phyloP scores from a whole-genome alignment of 805 yeast species.

The Kazachstania viticola region DNA sequence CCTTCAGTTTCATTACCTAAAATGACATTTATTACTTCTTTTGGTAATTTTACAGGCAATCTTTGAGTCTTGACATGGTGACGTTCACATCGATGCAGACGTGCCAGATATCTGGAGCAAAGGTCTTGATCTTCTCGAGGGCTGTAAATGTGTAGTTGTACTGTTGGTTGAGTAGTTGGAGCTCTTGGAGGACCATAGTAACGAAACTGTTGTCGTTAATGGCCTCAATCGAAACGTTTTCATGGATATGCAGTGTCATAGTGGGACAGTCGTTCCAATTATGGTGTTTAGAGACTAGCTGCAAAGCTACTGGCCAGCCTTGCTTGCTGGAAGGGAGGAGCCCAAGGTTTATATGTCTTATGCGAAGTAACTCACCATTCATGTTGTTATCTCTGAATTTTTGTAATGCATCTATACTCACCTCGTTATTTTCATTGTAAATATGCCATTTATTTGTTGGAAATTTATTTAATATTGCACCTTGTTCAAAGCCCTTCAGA shows the following conservation, averaged over 20 bases:
- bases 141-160: slow-evolving; percentile 20
- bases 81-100: slow-evolving; percentile 40
- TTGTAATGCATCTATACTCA: slow-evolving; percentile 33
- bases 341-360: slow-evolving; percentile 62
- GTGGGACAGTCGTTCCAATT: slow-evolving; percentile 6
- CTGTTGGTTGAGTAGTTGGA: slow-evolving; percentile 1
- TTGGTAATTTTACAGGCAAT: no score
- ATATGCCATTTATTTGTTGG: slow-evolving; percentile 25
- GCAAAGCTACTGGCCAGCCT: slow-evolving; percentile 44
- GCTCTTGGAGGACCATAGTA: slow-evolving; percentile 2
- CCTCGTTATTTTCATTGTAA: slow-evolving; percentile 54
- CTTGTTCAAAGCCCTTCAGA: slow-evolving; percentile 53
- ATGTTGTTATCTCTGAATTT: slow-evolving; percentile 9
- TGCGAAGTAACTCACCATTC: slow-evolving; percentile 19
- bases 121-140: slow-evolving; percentile 63
- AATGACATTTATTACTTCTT: no score
- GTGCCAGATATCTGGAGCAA: slow-evolving; percentile 83
- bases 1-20: no score
- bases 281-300: slow-evolving; percentile 6
- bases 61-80: no score
- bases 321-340: slow-evolving; percentile 59
- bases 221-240: slow-evolving; percentile 44
- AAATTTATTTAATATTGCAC: slow-evolving; percentile 34
- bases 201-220: slow-evolving; percentile 21
- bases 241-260: slow-evolving; percentile 55